A percentile compares a stretch with the other conserved stretches of the same genome.
phyloP scores from a whole-genome alignment of 2,329 filamentous ascomycete genomes.

The Paecilomyces fulvus region DNA sequence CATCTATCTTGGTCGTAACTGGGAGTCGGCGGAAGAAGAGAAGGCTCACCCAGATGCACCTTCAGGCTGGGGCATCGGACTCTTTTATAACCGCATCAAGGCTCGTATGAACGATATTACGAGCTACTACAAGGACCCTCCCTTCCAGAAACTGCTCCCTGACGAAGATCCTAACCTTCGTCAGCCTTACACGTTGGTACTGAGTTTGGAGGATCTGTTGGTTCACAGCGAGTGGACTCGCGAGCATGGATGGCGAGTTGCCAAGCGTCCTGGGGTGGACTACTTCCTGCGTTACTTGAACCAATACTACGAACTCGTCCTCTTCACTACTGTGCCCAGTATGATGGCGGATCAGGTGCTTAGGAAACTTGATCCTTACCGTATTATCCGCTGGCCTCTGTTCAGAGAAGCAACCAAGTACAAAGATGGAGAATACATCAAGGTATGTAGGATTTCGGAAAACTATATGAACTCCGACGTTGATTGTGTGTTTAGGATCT shows the following conservation, averaged over 20 bases:
- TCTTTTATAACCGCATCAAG: constrained; percentile 74
- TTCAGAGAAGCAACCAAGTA: constrained; percentile 97
- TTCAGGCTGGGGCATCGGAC: constrained; percentile 64
- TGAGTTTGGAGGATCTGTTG: constrained; percentile 88
- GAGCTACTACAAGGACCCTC: constrained; percentile 91
- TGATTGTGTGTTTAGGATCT: constrained; percentile 57
- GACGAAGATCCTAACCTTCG: constrained; percentile 64
- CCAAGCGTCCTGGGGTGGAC: constrained; percentile 89
- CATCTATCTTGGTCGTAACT: constrained; percentile 77
- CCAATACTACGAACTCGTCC: constrained; percentile 95
- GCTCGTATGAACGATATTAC: constrained; percentile 68
- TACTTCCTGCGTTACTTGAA: constrained; percentile 96
- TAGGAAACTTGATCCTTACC: constrained; percentile 89
- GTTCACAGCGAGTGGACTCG: constrained; percentile 92
- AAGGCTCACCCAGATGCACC: constrained; percentile 61
- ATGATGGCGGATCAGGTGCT: constrained; percentile 79
- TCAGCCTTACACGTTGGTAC: constrained; percentile 83
- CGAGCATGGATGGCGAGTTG: constrained; percentile 89
- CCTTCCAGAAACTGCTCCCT: constrained; percentile 84
- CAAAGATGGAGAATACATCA: constrained; percentile 91
- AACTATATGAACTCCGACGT: constrained; percentile 4
- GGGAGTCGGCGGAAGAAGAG: constrained; percentile 68
- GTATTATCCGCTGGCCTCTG: constrained; percentile 88
- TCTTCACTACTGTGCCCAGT: constrained; percentile 85
- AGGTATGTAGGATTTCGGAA: constrained; percentile 50